Conservation (phyloP, 768 basidiomycete genomes). For the Termitomyces sp. region DNA sequence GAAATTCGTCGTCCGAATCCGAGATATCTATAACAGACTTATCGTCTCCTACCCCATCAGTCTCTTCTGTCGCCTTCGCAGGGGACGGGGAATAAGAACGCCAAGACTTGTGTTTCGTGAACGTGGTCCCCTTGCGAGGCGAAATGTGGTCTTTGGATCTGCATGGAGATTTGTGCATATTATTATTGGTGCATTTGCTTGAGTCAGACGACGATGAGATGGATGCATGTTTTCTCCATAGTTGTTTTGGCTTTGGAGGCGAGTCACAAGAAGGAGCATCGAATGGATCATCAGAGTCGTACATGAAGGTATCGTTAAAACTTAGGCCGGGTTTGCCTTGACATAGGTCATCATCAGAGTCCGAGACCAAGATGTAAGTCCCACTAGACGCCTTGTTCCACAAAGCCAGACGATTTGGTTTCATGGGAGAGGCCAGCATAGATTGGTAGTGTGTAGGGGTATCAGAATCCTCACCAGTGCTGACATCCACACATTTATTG, state of each 20-base stretch:
- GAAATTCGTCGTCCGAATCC: constrained; percentile 24
- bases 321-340: not conserved
- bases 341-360: constrained; percentile 8
- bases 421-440: constrained; percentile 7
- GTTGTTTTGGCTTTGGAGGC: not conserved
- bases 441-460: not conserved
- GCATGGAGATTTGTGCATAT: constrained; percentile 14
- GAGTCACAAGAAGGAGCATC: not conserved
- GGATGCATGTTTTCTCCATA: constrained; percentile 3
- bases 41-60: not conserved
- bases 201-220: constrained; percentile 16
- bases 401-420: constrained; percentile 5
- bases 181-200: not conserved
- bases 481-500: not conserved
- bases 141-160: constrained; percentile 13
- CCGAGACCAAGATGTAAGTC: constrained; percentile 6
- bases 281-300: constrained; percentile 10
- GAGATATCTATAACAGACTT: constrained; percentile 30
- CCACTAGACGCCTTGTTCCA: not conserved
- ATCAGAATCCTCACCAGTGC: constrained; percentile 4
- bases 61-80: not conserved
- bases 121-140: constrained; percentile 6
- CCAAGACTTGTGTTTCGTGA: not conserved
- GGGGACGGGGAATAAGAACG: constrained; percentile 8
- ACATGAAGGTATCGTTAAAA: constrained; percentile 8